Base-by-base conservation (phyloP, 2,329 filamentous ascomycete genomes). In the Colletotrichum costaricense region DNA sequence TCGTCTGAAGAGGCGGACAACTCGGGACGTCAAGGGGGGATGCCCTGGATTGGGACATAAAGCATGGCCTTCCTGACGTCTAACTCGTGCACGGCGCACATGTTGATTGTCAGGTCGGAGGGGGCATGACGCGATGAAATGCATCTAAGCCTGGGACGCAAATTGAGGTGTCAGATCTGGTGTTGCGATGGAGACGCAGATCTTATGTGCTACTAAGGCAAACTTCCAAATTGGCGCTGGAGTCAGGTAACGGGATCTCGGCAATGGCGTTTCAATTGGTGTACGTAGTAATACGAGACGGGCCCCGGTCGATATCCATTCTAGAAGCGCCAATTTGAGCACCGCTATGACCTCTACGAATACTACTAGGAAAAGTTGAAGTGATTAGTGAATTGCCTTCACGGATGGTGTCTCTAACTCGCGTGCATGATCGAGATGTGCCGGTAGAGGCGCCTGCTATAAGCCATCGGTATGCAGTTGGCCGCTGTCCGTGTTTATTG, bases 1-100 rank as follows among this genome's bases (percentile, higher is more conserved):
- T 73, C 67, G 38, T 63, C 67, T 73, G 67, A 71, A 65, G 62
- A 33, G 58, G 24, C 28, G 67, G 56, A 38, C 24, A 33, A 38
- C 12, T 64, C 33, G 55, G 33, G 56, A 24, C 4, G 14, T 3
- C 22, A 22, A 26, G 24, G 22, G 55, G 69, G 59, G 60, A 42
- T 64, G 58, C 42, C 59, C 59, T 54, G 35, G 67, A n/a, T 26
- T 16, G 4, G 19, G 19, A 4, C 12, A 28, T 54, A 7, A 30
- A 30, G 33, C n/a, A 26, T 14, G 30, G 14, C 11, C 16, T n/a
- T 8, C 4, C 11, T 5, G 19, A 30, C 33, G 67, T 62, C 28
- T 35, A 54, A 57, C 8, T 42, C 22, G 24, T 12, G 30, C 30
- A 35, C 26, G 38, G 16, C 52, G 64, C 49, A 49, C 35, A 35